These are phyloP conservation scores for Globisporangium takayamanum DNA, from an alignment of 352 stramenopile genomes.

Conservation along the genomic window DNA sequence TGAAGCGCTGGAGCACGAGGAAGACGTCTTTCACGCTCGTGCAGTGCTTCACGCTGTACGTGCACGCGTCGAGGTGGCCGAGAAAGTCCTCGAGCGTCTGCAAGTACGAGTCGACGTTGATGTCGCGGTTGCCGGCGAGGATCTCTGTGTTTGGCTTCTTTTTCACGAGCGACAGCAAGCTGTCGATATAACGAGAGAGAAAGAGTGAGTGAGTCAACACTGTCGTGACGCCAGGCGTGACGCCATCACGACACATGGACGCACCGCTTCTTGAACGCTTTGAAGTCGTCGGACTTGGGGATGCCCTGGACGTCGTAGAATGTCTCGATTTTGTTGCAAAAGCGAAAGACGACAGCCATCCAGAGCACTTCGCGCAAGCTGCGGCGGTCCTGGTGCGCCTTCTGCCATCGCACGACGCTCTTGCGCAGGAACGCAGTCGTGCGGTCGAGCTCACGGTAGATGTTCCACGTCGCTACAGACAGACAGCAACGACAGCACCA, in stretches of 20 bases:
- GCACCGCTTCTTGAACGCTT: conserved; percentile 61
- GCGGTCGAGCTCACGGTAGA: conserved; percentile 77
- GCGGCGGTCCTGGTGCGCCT: conserved; percentile 57
- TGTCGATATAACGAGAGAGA: conserved; percentile 7
- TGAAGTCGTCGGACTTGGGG: conserved; percentile 61
- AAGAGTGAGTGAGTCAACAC: not conserved
- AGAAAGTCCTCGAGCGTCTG: conserved; percentile 67
- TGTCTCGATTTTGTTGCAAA: conserved; percentile 78
- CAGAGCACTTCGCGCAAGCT: conserved; percentile 71
- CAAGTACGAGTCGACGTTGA: conserved; percentile 50
- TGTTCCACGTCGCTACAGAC: conserved; percentile 64
- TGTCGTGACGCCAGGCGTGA: not conserved
- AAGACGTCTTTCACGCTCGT: conserved; percentile 49
- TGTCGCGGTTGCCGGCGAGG: conserved; percentile 50
- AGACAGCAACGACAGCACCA: not conserved
- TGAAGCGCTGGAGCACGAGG: conserved; percentile 54
- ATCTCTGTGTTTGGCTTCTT: conserved; percentile 38
- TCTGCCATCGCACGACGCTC: conserved; percentile 70
- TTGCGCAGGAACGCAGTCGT: conserved; percentile 79
- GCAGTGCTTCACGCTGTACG: conserved; percentile 46
- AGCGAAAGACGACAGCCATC: conserved; percentile 77
- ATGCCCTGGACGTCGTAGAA: conserved; percentile 77
- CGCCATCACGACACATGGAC: not conserved
- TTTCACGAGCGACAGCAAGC: conserved; percentile 47
- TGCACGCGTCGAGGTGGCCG: conserved; percentile 51